Base-by-base conservation (phyloP, 108 stramenopile genomes). In the Pseudonitzschia multiseries region DNA sequence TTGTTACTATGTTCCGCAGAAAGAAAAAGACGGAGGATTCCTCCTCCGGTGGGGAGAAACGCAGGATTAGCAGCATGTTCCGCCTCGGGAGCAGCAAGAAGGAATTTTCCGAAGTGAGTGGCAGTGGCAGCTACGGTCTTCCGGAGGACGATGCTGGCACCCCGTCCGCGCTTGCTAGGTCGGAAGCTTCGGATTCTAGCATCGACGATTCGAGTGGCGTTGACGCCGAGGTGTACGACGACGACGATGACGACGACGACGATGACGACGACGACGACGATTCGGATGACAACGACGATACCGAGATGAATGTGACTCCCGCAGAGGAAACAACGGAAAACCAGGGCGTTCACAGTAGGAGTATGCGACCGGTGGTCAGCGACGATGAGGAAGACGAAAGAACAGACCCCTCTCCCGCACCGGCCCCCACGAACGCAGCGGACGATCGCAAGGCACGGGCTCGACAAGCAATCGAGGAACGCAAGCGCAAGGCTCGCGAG, bases 401-500 rank as follows among this genome's bases (percentile, higher is more conserved):
- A n/a, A 51, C 66, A 46, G 26, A 14, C 17, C 9, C 46, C 12
- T 31, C 18, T 18, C 8, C 46, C 40, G 67, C 22, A 50, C 26
- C 66, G 42, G 18, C 13, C 0, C 17, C 21, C 4, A 22, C 31
- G 22, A 18, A 40, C 6, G 40, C 64, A 18, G 8, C 32, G 40
- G 68, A 60, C 29, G 73, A 79, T n/a, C 79, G 73, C 41, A 65
- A 65, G 22, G 73, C 65, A 43, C 65, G 72, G 50, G 71, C 73
- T 22, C 79, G 79, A 8, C 56, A 57, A 22, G 79, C 79, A 52
- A 73, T 79, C 10, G 79, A 79, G 32, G 79, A 79, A 22, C 79
- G 79, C 50, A 79, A 79, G 41, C 68, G 79, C 6, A 79, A 79
- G 69, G 72, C 78, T n/a, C 43, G 78, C 20, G 78, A 79, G 60